Evolutionary conservation across 2,329 filamentous ascomycete genomes (phyloP), one percentile per base, ranked within the genome.

Genomic region (Fusarium circinatum): DNA sequence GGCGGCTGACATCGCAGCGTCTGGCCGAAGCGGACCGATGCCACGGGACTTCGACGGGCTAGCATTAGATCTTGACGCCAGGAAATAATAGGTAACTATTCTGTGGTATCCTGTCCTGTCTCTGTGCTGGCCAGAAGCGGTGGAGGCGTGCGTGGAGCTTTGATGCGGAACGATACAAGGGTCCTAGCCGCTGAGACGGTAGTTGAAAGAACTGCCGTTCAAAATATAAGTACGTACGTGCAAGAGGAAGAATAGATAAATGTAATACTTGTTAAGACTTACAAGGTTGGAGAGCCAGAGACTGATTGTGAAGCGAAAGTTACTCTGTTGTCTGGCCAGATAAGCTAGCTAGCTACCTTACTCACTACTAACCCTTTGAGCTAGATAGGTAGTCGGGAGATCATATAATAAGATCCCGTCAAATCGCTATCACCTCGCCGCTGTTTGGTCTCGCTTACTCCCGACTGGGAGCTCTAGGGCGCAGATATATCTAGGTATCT

Each of bases 1-100:
- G 62, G 41, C 42, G 52, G 65, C 42, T 71, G 72, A n/a, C 63
- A 58, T 69, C 67, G 70, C 54, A 70, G 72, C 36, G 70, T 49
- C 61, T 66, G 68, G 48, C 68, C 68, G 65, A 77, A 62, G 56
- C 64, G 59, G 57, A 64, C 54, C 52, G 67, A 66, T 55, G 75
- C 73, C 59, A 73, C 70, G 45, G 68, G 68, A 71, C 61, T 70
- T 68, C 70, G 72, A 65, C 69, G 71, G 52, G 62, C 65, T 62
- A 77, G 72, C 75, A 77, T 66, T 58, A 44, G 36, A 49, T 54
- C 26, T 36, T 39, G 57, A 51, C 75, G 36, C 32, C 38, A 68
- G 60, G 42, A 24, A 41, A 38, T 34, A 52, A 24, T 41, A 30
- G 22, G 39, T 42, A 8, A 42, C 20, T 48, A 38, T 20, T 63